These are phyloP conservation scores for Colletotrichum spaethianum DNA, from an alignment of 2,329 filamentous ascomycete species.

Conservation along the genomic window DNA sequence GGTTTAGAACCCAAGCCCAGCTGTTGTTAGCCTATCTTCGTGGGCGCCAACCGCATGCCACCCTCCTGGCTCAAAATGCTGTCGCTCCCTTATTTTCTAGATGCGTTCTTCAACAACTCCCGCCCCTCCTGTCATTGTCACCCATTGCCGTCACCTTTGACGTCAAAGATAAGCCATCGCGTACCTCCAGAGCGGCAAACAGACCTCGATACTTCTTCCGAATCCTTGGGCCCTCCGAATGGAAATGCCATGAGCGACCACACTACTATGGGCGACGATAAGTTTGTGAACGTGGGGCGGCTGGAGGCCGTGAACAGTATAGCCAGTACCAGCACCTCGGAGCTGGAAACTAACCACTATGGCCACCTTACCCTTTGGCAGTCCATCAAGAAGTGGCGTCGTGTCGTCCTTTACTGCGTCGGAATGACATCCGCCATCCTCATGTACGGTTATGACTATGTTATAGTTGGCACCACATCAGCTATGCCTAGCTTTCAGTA, in stretches of 20 bases:
- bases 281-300: conserved; percentile 12
- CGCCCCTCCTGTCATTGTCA: conserved; percentile 1
- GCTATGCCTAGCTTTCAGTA: conserved; percentile 50
- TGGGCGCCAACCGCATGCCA: conserved; percentile 1
- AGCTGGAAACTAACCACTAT: conserved; percentile 36
- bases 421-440: conserved; percentile 48
- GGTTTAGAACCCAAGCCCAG: conserved; percentile 23
- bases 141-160: background rate
- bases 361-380: conserved; percentile 43
- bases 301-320: conserved; percentile 25
- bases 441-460: conserved; percentile 49
- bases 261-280: conserved; percentile 25
- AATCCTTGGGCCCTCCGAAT: background rate
- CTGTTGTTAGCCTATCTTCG: background rate
- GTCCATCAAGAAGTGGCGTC: conserved; percentile 46
- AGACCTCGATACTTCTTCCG: background rate
- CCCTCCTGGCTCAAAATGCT: conserved; percentile 29
- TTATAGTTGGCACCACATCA: conserved; percentile 50
- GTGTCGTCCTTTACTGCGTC: conserved; percentile 45
- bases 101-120: conserved; percentile 1
- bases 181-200: background rate
- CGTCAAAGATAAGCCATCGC: conserved; percentile 5
- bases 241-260: conserved; percentile 27
- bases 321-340: conserved; percentile 21
- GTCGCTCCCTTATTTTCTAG: conserved; percentile 15